Conservation (phyloP, 2,329 filamentous ascomycete genomes). For the Lithohypha guttulata region DNA sequence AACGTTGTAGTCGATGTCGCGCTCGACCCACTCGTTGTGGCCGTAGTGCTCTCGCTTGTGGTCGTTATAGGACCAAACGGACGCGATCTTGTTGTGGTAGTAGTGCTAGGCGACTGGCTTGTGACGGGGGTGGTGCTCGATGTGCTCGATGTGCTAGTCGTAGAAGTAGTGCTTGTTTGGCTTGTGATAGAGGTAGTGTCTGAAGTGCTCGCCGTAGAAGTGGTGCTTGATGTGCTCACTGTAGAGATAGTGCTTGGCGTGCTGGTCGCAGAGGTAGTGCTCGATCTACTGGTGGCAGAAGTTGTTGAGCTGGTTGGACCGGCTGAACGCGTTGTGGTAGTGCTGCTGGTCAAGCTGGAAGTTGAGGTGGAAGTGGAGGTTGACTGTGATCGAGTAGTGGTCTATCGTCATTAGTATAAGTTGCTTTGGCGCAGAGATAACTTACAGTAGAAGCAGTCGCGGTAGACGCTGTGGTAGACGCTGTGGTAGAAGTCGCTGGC, state of each 20-base stretch:
- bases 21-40: too few relatives aligned
- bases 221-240: too few relatives aligned
- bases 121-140: constrained; percentile 6
- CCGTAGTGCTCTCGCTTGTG: not conserved
- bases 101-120: not conserved
- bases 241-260: constrained; percentile 1
- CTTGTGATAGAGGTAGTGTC: too few relatives aligned
- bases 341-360: constrained; percentile 4
- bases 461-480: not conserved
- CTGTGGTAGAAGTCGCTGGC: constrained; percentile 4
- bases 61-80: constrained; percentile 5
- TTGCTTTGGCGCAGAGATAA: too few relatives aligned
- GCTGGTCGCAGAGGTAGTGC: constrained; percentile 2
- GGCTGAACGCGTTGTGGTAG: too few relatives aligned
- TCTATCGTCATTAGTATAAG: too few relatives aligned
- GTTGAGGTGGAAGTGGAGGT: constrained; percentile 1
- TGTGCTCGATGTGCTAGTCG: constrained; percentile 8
- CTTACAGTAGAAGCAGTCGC: constrained; percentile 1
- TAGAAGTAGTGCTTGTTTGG: not conserved
- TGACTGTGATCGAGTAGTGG: too few relatives aligned
- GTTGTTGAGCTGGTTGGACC: not conserved
- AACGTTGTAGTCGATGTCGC: too few relatives aligned
- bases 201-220: not conserved
- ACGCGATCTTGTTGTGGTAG: constrained; percentile 5
- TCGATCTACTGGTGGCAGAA: constrained; percentile 7